Base-by-base conservation (phyloP, 225 moss, liverwort and hornwort genomes). In the Pseudoscleropodium purum region DNA sequence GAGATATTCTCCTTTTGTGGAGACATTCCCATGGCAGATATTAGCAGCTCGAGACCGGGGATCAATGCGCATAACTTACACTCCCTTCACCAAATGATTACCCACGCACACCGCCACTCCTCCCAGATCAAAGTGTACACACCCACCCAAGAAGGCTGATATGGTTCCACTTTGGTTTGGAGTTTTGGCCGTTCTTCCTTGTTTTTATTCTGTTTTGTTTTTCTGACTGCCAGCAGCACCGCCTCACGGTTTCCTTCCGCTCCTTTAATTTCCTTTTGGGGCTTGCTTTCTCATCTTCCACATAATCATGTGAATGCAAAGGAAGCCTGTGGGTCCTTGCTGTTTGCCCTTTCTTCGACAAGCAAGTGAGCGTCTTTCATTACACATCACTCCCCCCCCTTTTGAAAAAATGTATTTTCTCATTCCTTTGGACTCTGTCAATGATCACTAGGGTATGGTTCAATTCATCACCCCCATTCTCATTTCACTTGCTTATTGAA, bases 1-100 rank as follows among this genome's bases (percentile, higher is more conserved):
- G 21, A 62, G 54, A 90, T 74, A 73, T 82, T 92, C 88, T 47
- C 75, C 86, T 86, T 57, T 78, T 21, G 23, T 9, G 49, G 59
- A 82, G 90, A 90, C 92, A 92, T 92, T 92, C 90, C 60, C 79
- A 59, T 90, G 88, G 86, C 92, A 90, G 88, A 61, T 79, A 10
- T 59, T 59, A 51, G 29, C 73, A 90, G 85, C 88, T 26, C 2
- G 0, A 56, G 56, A 8, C 7, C 7, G 63, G 73, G 84, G 87
- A 61, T 47, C 47, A 47, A 9, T 39, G 37, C 33, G 33, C 45
- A 87, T 21, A 29, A 62, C n/a, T 41, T 43, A 54, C 67, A 36
- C 72, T 59, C 31, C 18, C 56, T 88, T 82, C 66, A 31, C 15
- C 86, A 84, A 88, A 89, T 92, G 88, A 90, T 92, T 82, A 70